Base-by-base conservation (phyloP, 129 eudicot species). In the Scalesia atractyloides region DNA sequence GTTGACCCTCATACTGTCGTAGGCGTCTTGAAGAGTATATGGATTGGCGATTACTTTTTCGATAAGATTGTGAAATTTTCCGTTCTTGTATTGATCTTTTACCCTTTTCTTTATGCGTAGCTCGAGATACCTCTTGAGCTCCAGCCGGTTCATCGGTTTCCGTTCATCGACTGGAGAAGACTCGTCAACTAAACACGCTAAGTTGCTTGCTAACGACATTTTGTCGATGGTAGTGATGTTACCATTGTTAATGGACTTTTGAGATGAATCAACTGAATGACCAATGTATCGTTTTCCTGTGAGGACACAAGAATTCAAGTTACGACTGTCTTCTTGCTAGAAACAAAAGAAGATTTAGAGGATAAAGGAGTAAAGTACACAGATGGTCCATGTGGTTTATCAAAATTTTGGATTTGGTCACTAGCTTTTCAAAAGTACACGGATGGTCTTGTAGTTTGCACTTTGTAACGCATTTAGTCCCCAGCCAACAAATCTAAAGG, bases 61-160 rank as follows among this genome's bases (percentile, higher is more conserved):
- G 82, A 87, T 63, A 7, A 92, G 80, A 79, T 85, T 64, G 50
- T 87, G 85, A 72, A 84, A 92, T 64, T 87, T 94, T 57, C 97
- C 98, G 43, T 90, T 70, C 18, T 19, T 70, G 73, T 71, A 88
- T 49, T 94, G 98, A 72, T 83, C 87, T 66, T 94, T 94, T 19
- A 94, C 97, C 77, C 85, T 90, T 84, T 71, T 88, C 86, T 94
- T 94, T 62, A 92, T 83, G 10, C 95, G 82, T 65, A 79, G 71
- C 73, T 94, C 98, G 6, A 82, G 82, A 39, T 74, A 61, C 79
- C 93, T 84, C 80, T 88, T 94, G n/a, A 76, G 74, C 61, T 90
- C 90, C 72, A 80, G 64, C 11, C 95, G 75, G 16, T 77, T 85
- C 68, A 33, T 74, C 11, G 86, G 70, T 59, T 76, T 88, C 51